These are phyloP conservation scores for Zymoseptoria ardabiliae DNA, from an alignment of 2,329 filamentous ascomycete genomes.

Conservation along the genomic window DNA sequence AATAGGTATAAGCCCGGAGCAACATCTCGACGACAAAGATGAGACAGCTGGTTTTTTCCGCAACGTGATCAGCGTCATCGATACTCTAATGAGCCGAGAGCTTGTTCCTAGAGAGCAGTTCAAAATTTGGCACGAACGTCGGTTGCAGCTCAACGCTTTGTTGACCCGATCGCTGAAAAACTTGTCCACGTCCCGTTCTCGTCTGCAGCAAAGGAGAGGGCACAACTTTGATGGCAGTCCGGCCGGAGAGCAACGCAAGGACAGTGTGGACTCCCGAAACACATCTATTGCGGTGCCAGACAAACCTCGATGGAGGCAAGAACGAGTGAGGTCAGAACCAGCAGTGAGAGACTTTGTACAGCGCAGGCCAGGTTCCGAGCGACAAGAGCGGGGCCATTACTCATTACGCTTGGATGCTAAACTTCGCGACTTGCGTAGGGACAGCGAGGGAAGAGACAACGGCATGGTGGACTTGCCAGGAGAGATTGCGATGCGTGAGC, in stretches of 20 bases:
- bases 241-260: background rate
- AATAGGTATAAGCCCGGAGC: background rate
- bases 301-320: background rate
- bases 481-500: background rate
- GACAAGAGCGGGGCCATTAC: background rate
- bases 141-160: constrained; percentile 15
- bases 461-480: background rate
- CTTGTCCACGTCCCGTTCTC: background rate
- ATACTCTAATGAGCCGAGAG: constrained; percentile 19
- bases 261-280: background rate
- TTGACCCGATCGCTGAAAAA: constrained; percentile 2
- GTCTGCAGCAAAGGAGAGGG: background rate
- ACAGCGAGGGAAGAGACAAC: background rate
- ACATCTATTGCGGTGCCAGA: background rate
- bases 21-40: constrained; percentile 7
- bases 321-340: background rate
- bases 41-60: constrained; percentile 17
- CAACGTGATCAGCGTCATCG: constrained; percentile 22
- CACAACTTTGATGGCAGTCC: background rate
- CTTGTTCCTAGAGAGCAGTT: constrained; percentile 16
- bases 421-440: background rate
- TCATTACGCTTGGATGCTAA: background rate
- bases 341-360: background rate
- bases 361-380: background rate
- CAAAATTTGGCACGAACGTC: constrained; percentile 14